These are phyloP conservation scores for Prunus mira DNA, from an alignment of 306 rosid species.

Conservation along the genomic window DNA sequence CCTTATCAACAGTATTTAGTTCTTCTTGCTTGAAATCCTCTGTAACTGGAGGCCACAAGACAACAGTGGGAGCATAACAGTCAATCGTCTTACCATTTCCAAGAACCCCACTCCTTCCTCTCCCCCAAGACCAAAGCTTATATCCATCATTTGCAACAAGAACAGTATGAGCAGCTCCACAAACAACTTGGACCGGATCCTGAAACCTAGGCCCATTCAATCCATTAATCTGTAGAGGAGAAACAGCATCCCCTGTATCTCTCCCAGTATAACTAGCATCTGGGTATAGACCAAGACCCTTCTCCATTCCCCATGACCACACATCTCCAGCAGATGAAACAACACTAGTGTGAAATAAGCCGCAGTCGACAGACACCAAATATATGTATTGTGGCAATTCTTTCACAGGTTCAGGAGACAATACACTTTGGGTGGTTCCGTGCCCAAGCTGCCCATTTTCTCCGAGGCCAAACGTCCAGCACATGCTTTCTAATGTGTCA, in stretches of 20 bases:
- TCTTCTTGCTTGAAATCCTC: constrained; percentile 59
- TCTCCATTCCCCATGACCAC: constrained; percentile 99
- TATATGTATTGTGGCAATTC: constrained; percentile 51
- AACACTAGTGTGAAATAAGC: constrained; percentile 83
- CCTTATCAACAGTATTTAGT: constrained; percentile 21
- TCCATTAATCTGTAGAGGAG: constrained; percentile 42
- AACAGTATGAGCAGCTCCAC: constrained; percentile 95
- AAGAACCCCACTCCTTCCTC: constrained; percentile 86
- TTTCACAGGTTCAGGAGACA: constrained; percentile 54
- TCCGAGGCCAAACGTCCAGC: constrained; percentile 91
- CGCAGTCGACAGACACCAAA: constrained; percentile 66
- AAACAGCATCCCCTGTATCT: constrained; percentile 71
- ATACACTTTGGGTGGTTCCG: constrained; percentile 59
- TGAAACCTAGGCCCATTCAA: constrained; percentile 45
- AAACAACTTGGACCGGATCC: constrained; percentile 62
- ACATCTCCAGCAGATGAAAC: constrained; percentile 79
- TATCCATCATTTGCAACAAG: constrained; percentile 59
- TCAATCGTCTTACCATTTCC: constrained; percentile 67
- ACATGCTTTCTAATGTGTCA: constrained; percentile 47
- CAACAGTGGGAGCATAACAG: constrained; percentile 51
- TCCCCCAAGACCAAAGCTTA: constrained; percentile 90
- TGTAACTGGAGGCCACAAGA: constrained; percentile 56
- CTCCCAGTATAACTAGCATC: constrained; percentile 54
- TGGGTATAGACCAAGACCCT: constrained; percentile 93
- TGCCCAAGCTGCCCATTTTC: constrained; percentile 96